Evolutionary conservation across 768 basidiomycete species (phyloP).

Genomic region (Cyclocybe aegerita): DNA sequence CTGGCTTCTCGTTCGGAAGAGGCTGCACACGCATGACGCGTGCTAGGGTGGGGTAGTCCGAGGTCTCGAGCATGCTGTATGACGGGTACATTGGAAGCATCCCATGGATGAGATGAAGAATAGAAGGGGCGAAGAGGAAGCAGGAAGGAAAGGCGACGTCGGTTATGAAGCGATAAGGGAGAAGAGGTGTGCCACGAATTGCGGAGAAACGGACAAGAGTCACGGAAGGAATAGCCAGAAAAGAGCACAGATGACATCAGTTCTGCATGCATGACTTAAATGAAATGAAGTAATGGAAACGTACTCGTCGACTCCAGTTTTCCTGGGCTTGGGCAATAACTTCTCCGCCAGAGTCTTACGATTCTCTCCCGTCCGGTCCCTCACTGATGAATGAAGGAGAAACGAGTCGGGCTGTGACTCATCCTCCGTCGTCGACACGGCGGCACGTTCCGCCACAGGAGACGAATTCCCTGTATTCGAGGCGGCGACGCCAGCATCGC

Average conservation of each 20-base stretch:
- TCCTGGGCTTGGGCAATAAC: slow-evolving; percentile 60
- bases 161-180: no score
- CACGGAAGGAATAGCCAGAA: background rate
- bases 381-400: slow-evolving; percentile 22
- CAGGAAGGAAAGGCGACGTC: background rate
- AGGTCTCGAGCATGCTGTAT: slow-evolving; percentile 60
- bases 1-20: slow-evolving; percentile 54
- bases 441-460: slow-evolving; percentile 31
- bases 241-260: slow-evolving; percentile 2
- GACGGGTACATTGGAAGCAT: slow-evolving; percentile 1
- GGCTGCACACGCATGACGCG: slow-evolving; percentile 72
- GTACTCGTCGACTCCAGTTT: slow-evolving; percentile 69
- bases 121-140: slow-evolving; percentile 1
- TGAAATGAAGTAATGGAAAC: slow-evolving; percentile 10
- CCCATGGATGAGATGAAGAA: slow-evolving; percentile 6
- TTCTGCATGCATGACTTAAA: slow-evolving; percentile 1
- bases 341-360: slow-evolving; percentile 58
- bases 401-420: slow-evolving; percentile 24
- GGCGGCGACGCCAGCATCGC: slow-evolving; percentile 53
- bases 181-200: no score
- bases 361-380: slow-evolving; percentile 22
- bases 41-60: slow-evolving; percentile 54
- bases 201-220: no score
- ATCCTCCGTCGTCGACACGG: slow-evolving; percentile 13
- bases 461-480: slow-evolving; percentile 39